phyloP scores from a whole-genome alignment of 176 grass and related monocot genomes.

The Puya raimondii region DNA sequence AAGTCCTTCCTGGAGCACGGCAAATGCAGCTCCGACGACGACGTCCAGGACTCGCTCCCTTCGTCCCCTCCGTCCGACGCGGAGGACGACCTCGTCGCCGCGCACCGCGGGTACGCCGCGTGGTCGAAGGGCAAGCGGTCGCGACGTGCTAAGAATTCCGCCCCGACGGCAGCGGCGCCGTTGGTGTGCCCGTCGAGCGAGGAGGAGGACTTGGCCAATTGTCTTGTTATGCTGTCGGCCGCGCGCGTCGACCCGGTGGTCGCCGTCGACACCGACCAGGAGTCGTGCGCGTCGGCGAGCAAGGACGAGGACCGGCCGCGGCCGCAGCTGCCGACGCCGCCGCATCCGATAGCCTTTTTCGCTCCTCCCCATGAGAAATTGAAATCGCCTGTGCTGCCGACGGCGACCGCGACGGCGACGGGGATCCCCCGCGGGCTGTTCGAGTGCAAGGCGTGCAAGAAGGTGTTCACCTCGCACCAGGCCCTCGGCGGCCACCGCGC shows the following conservation, averaged over 20 bases:
- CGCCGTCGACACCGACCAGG: not conserved
- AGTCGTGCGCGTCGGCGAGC: conserved; percentile 13
- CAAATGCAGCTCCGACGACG: conserved; percentile 45
- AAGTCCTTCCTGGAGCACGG: conserved; percentile 59
- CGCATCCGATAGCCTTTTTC: conserved; percentile 21
- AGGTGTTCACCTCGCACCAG: conserved; percentile 88
- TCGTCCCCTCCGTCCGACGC: conserved; percentile 21
- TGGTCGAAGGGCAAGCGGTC: conserved; percentile 63
- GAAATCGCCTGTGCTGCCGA: not conserved
- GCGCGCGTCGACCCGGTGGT: conserved; percentile 15
- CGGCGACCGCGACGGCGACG: conserved; percentile 1
- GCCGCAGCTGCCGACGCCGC: conserved; percentile 9
- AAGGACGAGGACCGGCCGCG: conserved; percentile 17
- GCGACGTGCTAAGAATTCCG: conserved; percentile 28
- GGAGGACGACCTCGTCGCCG: conserved; percentile 20
- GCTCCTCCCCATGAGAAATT: conserved; percentile 8
- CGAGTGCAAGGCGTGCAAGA: conserved; percentile 88
- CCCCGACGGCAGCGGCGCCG: not conserved
- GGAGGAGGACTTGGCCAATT: conserved; percentile 59
- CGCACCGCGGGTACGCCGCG: conserved; percentile 4
- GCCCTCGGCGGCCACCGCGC: conserved; percentile 79
- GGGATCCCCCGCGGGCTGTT: conserved; percentile 32
- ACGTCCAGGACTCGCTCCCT: not conserved
- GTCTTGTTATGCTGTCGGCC: conserved; percentile 63
- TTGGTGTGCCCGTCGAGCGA: conserved; percentile 19